A percentile compares a stretch with the other conserved stretches of the same genome.
Evolutionary conservation across 2,329 filamentous ascomycete species (phyloP).

Genomic region (Pseudogymnoascus sp.): DNA sequence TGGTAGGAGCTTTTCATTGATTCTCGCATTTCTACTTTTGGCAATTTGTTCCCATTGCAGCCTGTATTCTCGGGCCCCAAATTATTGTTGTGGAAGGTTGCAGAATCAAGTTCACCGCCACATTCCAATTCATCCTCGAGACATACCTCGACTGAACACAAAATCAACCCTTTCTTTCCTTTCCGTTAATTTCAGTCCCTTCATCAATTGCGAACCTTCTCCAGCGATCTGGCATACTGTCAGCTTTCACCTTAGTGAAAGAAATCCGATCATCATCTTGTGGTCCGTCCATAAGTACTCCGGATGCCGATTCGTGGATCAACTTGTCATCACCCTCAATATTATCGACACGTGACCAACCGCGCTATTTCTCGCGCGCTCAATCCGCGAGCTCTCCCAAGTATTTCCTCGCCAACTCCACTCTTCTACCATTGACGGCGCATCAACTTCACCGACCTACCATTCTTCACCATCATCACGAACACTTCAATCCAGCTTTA

Average conservation of each 20-base stretch:
- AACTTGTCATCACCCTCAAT: conserved; percentile 3
- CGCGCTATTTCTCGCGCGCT: conserved; percentile 10
- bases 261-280: neutral
- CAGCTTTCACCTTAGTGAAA: neutral
- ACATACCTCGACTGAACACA: conserved; percentile 3
- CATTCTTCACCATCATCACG: neutral
- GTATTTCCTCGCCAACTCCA: conserved; percentile 8
- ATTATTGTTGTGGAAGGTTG: conserved; percentile 3
- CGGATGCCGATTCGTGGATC: conserved; percentile 1
- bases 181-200: neutral
- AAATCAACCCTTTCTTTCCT: neutral
- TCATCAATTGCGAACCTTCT: neutral
- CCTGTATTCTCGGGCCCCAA: neutral
- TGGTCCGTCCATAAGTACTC: neutral
- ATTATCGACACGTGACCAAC: conserved; percentile 7
- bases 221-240: neutral
- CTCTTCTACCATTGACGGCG: neutral
- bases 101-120: conserved; percentile 2
- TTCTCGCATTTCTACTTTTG: neutral
- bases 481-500: neutral
- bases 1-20: neutral
- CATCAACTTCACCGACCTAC: conserved; percentile 9
- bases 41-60: neutral
- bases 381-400: conserved; percentile 7
- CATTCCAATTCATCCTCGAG: neutral